Conservation (phyloP, 345 rosid genomes). For the Citrus medica region DNA sequence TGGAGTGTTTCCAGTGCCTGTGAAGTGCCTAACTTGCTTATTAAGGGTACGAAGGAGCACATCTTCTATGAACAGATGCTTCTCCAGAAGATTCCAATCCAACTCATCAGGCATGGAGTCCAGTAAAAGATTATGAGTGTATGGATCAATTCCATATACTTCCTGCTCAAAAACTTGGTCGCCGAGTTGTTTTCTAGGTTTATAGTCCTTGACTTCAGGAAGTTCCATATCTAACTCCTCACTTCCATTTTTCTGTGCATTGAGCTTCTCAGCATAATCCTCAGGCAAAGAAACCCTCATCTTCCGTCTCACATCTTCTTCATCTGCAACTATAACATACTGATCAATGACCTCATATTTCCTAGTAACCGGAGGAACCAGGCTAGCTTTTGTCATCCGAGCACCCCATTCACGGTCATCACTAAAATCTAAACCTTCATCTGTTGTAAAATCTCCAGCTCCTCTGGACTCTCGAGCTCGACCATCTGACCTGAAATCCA, state of each 20-base stretch:
- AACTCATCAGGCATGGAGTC: constrained; percentile 96
- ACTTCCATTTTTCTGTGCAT: constrained; percentile 75
- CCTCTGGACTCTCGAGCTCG: constrained; percentile 57
- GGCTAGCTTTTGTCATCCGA: constrained; percentile 96
- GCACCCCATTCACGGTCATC: constrained; percentile 99
- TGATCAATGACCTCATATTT: constrained; percentile 89
- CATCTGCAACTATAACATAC: constrained; percentile 81
- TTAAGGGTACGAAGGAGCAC: constrained; percentile 77
- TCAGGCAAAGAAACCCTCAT: constrained; percentile 95
- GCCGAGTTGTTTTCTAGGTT: constrained; percentile 90
- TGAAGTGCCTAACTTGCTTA: constrained; percentile 77
- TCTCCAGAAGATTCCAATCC: constrained; percentile 74
- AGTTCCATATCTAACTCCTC: constrained; percentile 99
- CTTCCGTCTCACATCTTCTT: constrained; percentile 81
- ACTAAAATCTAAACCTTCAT: constrained; percentile 53
- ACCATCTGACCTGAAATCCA: constrained; percentile 60
- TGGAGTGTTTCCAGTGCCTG: constrained; percentile 91
- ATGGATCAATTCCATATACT: constrained; percentile 99
- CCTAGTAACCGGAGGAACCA: constrained; percentile 99
- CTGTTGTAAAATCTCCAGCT: constrained; percentile 52
- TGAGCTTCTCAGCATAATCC: constrained; percentile 92
- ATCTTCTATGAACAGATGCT: constrained; percentile 86
- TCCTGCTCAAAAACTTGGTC: constrained; percentile 94
- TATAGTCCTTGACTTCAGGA: constrained; percentile 97
- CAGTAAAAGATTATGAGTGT: constrained; percentile 92